Evolutionary conservation across 1,284 basidiomycete species (phyloP).

Genomic region (Anthracocystis panici-leucophaei): DNA sequence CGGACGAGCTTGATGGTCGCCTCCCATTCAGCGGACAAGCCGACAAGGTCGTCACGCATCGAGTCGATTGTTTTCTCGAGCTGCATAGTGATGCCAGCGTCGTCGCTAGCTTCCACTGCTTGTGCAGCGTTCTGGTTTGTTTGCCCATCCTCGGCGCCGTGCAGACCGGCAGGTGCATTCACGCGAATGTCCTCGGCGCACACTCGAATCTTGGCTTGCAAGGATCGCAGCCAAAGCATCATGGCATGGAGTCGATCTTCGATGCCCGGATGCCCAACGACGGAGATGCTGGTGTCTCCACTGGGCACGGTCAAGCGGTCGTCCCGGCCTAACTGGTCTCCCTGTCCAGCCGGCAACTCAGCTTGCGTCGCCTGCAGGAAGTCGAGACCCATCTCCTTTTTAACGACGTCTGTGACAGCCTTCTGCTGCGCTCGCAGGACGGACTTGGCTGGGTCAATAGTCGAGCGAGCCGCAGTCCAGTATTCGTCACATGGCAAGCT

Average conservation of each 20-base stretch:
- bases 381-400: conserved; percentile 31
- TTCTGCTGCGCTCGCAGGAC: conserved; percentile 10
- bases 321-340: conserved; percentile 2
- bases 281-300: neutral
- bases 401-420: conserved; percentile 11
- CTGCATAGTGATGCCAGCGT: conserved; percentile 18
- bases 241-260: conserved; percentile 61
- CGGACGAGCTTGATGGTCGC: conserved; percentile 53
- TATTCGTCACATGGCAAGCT: conserved; percentile 34
- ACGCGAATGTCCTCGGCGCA: conserved; percentile 62
- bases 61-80: conserved; percentile 55
- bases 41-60: conserved; percentile 62
- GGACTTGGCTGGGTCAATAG: conserved; percentile 2
- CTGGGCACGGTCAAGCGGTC: conserved; percentile 16
- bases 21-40: conserved; percentile 66
- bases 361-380: conserved; percentile 5
- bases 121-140: neutral
- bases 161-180: conserved; percentile 43
- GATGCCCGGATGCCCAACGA: conserved; percentile 47
- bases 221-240: conserved; percentile 61
- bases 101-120: neutral
- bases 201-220: conserved; percentile 67
- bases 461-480: conserved; percentile 26
- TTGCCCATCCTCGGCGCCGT: conserved; percentile 40
- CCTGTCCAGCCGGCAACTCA: neutral